These are phyloP conservation scores for Amanita molliuscula DNA, from an alignment of 768 basidiomycete species.

Conservation along the genomic window DNA sequence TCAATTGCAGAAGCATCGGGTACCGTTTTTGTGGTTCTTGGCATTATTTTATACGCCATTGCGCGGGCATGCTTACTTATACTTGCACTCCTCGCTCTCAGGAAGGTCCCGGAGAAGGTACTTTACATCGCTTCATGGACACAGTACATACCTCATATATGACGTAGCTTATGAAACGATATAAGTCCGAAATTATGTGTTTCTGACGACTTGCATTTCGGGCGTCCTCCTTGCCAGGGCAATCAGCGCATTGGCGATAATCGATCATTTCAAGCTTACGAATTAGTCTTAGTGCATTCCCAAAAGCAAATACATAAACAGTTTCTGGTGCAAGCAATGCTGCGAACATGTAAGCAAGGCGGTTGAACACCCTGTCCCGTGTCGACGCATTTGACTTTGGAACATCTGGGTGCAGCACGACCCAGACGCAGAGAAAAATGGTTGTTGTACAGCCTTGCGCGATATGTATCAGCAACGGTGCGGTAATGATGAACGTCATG, in stretches of 20 bases:
- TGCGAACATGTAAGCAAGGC: not conserved
- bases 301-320: not conserved
- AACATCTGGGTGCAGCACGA: not conserved
- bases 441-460: not conserved
- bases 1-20: too few relatives aligned
- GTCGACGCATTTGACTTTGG: not conserved
- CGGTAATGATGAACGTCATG: too few relatives aligned
- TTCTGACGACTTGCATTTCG: not conserved
- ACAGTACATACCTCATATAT: not conserved
- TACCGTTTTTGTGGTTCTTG: conserved; percentile 5
- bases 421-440: conserved; percentile 2
- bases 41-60: conserved; percentile 4
- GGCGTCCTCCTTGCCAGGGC: not conserved
- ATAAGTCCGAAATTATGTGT: too few relatives aligned
- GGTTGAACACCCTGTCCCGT: not conserved
- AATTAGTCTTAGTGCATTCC: not conserved
- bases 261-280: not conserved
- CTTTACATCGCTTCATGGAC: conserved; percentile 1
- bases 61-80: not conserved
- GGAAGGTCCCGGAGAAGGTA: not conserved
- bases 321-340: not conserved
- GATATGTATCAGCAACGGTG: not conserved
- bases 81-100: not conserved
- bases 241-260: not conserved
- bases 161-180: too few relatives aligned